Conservation (phyloP, 192 early-diverging fungal species). For the Coemansia sp. region DNA sequence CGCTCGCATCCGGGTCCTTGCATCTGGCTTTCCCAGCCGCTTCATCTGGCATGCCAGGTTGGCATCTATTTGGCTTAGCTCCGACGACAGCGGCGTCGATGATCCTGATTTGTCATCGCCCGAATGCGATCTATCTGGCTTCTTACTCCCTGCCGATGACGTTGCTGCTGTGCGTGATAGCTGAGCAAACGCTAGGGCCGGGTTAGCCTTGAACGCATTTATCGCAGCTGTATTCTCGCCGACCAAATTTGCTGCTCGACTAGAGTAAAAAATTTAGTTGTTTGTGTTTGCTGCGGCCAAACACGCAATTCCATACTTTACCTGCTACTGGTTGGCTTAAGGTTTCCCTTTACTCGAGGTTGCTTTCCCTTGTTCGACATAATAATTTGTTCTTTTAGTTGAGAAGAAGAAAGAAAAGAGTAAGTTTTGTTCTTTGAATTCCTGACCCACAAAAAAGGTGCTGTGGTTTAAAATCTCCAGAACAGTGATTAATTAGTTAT, state of each 20-base stretch:
- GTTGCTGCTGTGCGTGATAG: constrained; percentile 49
- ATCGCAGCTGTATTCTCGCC: constrained; percentile 38
- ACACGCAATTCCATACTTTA: constrained; percentile 28
- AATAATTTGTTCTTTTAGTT: not conserved
- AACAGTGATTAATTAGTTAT: no score
- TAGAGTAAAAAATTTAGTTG: constrained; percentile 6
- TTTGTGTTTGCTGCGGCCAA: constrained; percentile 2
- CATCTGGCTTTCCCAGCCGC: constrained; percentile 81
- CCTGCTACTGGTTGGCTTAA: constrained; percentile 84
- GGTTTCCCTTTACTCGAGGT: constrained; percentile 78
- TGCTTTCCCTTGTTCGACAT: constrained; percentile 56
- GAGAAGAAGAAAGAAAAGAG: no score
- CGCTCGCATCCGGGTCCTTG: constrained; percentile 82
- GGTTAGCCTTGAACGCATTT: constrained; percentile 54
- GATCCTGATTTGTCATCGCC: constrained; percentile 3
- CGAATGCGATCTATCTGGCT: not conserved
- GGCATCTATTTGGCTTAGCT: constrained; percentile 56
- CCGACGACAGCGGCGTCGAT: constrained; percentile 17
- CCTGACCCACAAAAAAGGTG: no score
- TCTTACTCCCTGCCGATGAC: not conserved
- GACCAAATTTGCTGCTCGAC: constrained; percentile 45
- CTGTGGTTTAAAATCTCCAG: no score
- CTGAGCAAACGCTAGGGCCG: constrained; percentile 64
- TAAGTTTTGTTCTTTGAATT: no score
- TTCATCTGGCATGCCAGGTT: constrained; percentile 75